A percentile compares a stretch with the other conserved stretches of the same genome.
These are phyloP conservation scores for Trametes sanguinea DNA, from an alignment of 768 basidiomycete species.

Conservation along the genomic window DNA sequence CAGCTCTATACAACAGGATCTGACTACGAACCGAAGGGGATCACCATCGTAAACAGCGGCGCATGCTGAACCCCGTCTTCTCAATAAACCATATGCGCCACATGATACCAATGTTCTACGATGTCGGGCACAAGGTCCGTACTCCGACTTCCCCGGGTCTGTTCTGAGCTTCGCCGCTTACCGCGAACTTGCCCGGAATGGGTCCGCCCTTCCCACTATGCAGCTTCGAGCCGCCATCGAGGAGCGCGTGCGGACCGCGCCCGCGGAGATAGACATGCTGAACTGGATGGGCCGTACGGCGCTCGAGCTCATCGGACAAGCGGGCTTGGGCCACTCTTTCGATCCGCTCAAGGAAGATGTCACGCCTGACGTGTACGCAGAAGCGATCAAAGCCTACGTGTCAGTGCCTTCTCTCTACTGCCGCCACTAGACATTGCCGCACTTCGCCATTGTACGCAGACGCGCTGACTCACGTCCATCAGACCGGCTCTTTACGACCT, in stretches of 20 bases:
- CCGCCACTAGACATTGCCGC: background rate
- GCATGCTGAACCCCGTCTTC: slow-evolving; percentile 33
- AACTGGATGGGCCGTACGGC: slow-evolving; percentile 31
- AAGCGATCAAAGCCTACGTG: slow-evolving; percentile 31
- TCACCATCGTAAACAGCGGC: slow-evolving; percentile 30
- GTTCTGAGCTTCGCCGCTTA: slow-evolving; percentile 7
- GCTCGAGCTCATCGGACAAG: slow-evolving; percentile 31
- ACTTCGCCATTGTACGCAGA: background rate
- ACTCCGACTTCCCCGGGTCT: slow-evolving; percentile 6
- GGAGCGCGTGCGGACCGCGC: slow-evolving; percentile 13
- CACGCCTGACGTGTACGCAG: slow-evolving; percentile 26
- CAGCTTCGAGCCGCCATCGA: slow-evolving; percentile 25
- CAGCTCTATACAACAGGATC: background rate
- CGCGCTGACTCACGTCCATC: slow-evolving; percentile 18
- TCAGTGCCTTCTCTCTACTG: slow-evolving; percentile 14
- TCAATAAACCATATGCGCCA: slow-evolving; percentile 30
- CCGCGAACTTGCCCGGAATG: background rate
- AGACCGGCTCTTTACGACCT: slow-evolving; percentile 51
- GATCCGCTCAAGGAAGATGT: slow-evolving; percentile 26
- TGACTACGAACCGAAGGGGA: slow-evolving; percentile 15
- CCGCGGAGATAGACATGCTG: slow-evolving; percentile 29
- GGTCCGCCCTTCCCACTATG: background rate
- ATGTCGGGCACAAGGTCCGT: slow-evolving; percentile 26
- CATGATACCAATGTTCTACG: slow-evolving; percentile 30
- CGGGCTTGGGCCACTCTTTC: slow-evolving; percentile 31